These are phyloP conservation scores for Peltaster fructicola DNA, from an alignment of 2,329 filamentous ascomycete genomes.

Conservation along the genomic window DNA sequence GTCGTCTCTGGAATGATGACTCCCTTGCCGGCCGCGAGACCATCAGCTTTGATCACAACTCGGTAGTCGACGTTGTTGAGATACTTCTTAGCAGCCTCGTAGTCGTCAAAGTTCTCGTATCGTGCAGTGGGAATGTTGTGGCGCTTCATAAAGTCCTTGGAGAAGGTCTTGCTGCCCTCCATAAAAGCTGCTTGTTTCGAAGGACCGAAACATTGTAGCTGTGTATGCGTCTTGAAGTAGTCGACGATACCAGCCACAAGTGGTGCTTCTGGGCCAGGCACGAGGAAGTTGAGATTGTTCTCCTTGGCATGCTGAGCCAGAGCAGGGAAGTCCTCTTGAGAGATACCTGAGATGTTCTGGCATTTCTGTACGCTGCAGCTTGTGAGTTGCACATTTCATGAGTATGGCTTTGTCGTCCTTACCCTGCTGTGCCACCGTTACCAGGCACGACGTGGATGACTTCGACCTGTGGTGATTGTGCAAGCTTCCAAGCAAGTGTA, in stretches of 20 bases:
- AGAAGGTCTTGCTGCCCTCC: constrained; percentile 94
- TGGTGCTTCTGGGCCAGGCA: constrained; percentile 86
- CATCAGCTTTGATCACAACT: constrained; percentile 86
- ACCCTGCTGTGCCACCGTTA: constrained; percentile 65
- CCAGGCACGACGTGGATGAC: constrained; percentile 54
- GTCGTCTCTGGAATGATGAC: constrained; percentile 74
- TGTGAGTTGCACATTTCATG: constrained; percentile 4
- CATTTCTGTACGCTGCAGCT: constrained; percentile 16
- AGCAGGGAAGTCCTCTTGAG: constrained; percentile 57
- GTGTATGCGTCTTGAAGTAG: constrained; percentile 44
- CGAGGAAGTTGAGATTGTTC: constrained; percentile 60
- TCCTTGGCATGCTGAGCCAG: constrained; percentile 60
- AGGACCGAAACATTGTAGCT: constrained; percentile 73
- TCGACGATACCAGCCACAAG: constrained; percentile 79
- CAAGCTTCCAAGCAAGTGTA: constrained; percentile 83
- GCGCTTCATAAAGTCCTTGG: constrained; percentile 93
- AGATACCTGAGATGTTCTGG: constrained; percentile 48
- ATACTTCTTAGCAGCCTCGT: constrained; percentile 35
- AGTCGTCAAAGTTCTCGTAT: constrained; percentile 60
- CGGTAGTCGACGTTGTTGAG: constrained; percentile 52
- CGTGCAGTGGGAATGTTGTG: constrained; percentile 78
- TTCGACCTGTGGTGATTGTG: constrained; percentile 62
- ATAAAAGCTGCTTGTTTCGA: constrained; percentile 68
- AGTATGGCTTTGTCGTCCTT: constrained; percentile 9
- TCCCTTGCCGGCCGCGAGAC: constrained; percentile 85